phyloP scores from a whole-genome alignment of 768 basidiomycete species.

The Scleroderma bovista region DNA sequence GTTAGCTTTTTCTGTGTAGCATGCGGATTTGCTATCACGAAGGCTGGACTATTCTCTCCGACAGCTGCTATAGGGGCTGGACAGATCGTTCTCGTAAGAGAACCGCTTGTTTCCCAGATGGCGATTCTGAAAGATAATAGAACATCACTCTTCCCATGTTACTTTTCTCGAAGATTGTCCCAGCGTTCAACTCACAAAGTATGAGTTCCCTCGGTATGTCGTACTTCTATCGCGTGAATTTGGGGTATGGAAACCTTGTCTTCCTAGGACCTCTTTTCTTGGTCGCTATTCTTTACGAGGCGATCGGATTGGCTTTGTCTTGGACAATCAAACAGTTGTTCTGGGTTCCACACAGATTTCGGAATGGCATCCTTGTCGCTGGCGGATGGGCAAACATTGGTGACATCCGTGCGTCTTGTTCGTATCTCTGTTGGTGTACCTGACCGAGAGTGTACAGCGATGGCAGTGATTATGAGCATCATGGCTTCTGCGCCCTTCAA shows the following conservation, averaged over 20 bases:
- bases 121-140: conserved; percentile 10
- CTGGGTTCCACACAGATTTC: conserved; percentile 75
- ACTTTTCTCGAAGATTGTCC: conserved; percentile 69
- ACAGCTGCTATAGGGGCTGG: conserved; percentile 55
- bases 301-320: conserved; percentile 47
- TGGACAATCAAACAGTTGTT: conserved; percentile 56
- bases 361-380: conserved; percentile 63
- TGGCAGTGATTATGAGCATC: conserved; percentile 58
- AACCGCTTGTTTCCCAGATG: not conserved
- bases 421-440: not conserved
- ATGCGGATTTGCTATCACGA: conserved; percentile 54
- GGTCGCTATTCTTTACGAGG: conserved; percentile 55
- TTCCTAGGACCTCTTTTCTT: conserved; percentile 57
- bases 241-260: not conserved
- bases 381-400: conserved; percentile 68
- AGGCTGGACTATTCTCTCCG: conserved; percentile 53
- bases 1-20: conserved; percentile 47
- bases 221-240: not conserved
- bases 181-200: conserved; percentile 56
- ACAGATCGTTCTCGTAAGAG: conserved; percentile 50
- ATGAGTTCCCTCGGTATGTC: conserved; percentile 45
- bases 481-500: conserved; percentile 58
- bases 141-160: conserved; percentile 61
- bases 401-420: conserved; percentile 55
- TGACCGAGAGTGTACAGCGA: conserved; percentile 38